These are phyloP conservation scores for Gossypium schwendimanii DNA, from an alignment of 441 rosid species.

Conservation along the genomic window DNA sequence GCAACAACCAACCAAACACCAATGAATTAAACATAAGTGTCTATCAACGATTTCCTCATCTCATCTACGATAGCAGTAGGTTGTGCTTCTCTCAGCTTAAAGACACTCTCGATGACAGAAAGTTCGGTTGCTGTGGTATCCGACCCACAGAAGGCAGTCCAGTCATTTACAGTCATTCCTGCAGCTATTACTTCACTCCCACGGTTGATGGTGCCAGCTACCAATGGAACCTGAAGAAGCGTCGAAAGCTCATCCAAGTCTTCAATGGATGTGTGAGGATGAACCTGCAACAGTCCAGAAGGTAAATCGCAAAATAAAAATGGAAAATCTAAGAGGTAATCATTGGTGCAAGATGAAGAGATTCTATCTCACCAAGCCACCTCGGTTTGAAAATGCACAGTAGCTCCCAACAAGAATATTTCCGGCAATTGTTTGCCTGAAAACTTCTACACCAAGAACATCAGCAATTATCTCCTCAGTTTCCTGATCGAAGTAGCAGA, in stretches of 20 bases:
- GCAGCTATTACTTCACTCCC: constrained; percentile 81
- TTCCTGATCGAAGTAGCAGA: constrained; percentile 31
- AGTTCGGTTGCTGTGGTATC: constrained; percentile 90
- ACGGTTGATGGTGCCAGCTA: constrained; percentile 92
- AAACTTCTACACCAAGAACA: constrained; percentile 85
- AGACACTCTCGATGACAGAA: constrained; percentile 77
- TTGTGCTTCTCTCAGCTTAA: constrained; percentile 86
- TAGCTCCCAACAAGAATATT: constrained; percentile 78
- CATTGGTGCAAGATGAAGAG: neutral
- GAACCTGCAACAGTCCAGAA: constrained; percentile 42
- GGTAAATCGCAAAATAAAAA: neutral
- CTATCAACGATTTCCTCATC: constrained; percentile 87
- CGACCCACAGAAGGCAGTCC: constrained; percentile 83
- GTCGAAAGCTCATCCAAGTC: constrained; percentile 87
- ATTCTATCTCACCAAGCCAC: constrained; percentile 57
- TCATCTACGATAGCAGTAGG: constrained; percentile 76
- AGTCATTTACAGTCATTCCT: constrained; percentile 81
- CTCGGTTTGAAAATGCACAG: constrained; percentile 69
- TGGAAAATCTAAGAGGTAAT: neutral
- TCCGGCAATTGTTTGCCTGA: constrained; percentile 82
- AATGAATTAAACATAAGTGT: constrained; percentile 48
- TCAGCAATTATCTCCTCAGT: constrained; percentile 79
- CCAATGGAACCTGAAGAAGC: constrained; percentile 80
- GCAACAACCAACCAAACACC: neutral
- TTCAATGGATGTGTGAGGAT: constrained; percentile 81